Percentiles rank a stretch among this genome's conserved stretches.
These are phyloP conservation scores for Eimeria acervulina DNA, from an alignment of 169 alveolate genomes.

Conservation along the genomic window DNA sequence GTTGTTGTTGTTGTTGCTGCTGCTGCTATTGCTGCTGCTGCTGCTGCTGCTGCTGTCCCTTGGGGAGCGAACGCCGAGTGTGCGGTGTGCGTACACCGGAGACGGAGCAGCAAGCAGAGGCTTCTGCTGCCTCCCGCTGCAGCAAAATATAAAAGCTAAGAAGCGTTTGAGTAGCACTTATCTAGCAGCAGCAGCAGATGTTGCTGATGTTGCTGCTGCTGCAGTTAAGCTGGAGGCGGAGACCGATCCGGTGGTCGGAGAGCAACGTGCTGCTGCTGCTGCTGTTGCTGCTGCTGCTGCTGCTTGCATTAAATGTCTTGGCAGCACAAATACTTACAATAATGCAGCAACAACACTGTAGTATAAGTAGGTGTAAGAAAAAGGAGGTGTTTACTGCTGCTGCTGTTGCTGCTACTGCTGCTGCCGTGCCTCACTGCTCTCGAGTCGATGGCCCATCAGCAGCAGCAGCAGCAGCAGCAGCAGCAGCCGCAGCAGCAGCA, in stretches of 20 bases:
- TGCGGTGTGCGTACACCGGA: conserved; percentile 27
- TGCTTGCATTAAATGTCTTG: not conserved
- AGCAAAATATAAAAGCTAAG: too few relatives aligned
- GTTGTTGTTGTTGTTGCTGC: conserved; percentile 17
- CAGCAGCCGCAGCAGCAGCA: conserved; percentile 1
- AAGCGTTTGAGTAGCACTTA: not conserved
- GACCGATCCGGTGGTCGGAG: conserved; percentile 32
- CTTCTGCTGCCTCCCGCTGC: too few relatives aligned
- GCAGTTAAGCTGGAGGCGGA: not conserved
- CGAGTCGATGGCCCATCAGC: conserved; percentile 4
- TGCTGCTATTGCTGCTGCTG: conserved; percentile 37
- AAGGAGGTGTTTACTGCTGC: not conserved
- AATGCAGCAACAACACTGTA: not conserved
- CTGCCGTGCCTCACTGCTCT: not conserved
- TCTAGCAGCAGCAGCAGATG: conserved; percentile 16
- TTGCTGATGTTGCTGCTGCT: conserved; percentile 15
- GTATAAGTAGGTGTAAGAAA: not conserved
- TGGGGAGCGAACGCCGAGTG: not conserved
- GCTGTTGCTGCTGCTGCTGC: conserved; percentile 34
- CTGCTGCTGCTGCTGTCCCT: conserved; percentile 10
- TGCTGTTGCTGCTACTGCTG: conserved; percentile 30
- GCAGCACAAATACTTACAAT: not conserved
- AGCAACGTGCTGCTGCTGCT: conserved; percentile 23
- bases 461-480: conserved; percentile 38
- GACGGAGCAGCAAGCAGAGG: too few relatives aligned